A percentile compares a stretch with the other conserved stretches of the same genome.
Evolutionary conservation across 805 yeast species (phyloP).

Genomic region (Teunomyces aglyptinius): DNA sequence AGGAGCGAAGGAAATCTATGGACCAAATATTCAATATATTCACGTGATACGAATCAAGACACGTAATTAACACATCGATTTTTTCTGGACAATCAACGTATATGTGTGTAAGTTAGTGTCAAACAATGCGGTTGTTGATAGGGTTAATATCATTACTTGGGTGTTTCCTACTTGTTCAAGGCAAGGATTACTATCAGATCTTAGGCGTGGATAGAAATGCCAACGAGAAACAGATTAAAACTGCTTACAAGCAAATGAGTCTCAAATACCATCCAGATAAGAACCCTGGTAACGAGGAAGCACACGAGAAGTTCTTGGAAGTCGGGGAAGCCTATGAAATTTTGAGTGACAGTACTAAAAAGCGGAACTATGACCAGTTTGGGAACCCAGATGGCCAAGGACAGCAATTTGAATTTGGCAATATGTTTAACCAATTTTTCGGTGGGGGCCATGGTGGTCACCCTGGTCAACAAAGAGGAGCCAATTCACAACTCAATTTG

Average conservation of each 20-base stretch:
- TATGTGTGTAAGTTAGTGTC: neutral
- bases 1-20: too few species aligned
- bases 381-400: constrained; percentile 64
- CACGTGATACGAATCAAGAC: neutral
- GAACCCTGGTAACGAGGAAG: constrained; percentile 71
- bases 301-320: constrained; percentile 83
- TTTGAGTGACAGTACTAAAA: constrained; percentile 67
- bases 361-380: constrained; percentile 63
- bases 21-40: neutral
- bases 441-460: constrained; percentile 32
- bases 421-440: constrained; percentile 60
- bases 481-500: constrained; percentile 55
- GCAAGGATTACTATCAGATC: constrained; percentile 53
- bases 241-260: constrained; percentile 78
- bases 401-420: constrained; percentile 44
- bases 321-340: constrained; percentile 93
- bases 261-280: constrained; percentile 94
- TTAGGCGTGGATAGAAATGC: constrained; percentile 72
- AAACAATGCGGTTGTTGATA: constrained; percentile 6
- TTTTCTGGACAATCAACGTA: constrained; percentile 6
- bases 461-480: constrained; percentile 54
- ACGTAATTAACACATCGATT: neutral
- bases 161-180: constrained; percentile 13
- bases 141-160: constrained; percentile 6
- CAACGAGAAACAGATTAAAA: constrained; percentile 75